phyloP scores from a whole-genome alignment of 345 rosid species.

The Gossypium rotundifolium region DNA sequence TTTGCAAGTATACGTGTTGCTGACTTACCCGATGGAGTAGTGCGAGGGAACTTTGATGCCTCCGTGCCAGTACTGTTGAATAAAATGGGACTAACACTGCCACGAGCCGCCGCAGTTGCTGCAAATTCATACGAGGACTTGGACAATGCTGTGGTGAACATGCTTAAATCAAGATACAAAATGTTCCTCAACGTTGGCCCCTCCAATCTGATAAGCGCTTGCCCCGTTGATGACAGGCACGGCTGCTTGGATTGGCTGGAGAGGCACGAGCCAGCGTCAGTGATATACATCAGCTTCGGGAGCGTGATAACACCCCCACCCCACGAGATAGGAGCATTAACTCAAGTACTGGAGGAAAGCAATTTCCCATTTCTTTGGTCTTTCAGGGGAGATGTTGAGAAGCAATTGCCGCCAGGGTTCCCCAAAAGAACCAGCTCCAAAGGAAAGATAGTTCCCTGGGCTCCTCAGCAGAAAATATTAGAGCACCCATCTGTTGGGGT shows the following conservation, averaged over 20 bases:
- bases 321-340: slow-evolving; percentile 38
- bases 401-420: slow-evolving; percentile 30
- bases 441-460: slow-evolving; percentile 51
- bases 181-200: slow-evolving; percentile 43
- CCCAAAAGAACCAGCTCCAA: slow-evolving; percentile 19
- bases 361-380: slow-evolving; percentile 60
- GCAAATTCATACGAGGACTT: slow-evolving; percentile 26
- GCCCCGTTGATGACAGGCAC: slow-evolving; percentile 16
- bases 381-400: slow-evolving; percentile 22
- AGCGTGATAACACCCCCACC: slow-evolving; percentile 36
- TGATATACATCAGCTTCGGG: slow-evolving; percentile 61
- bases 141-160: neutral
- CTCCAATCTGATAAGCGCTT: slow-evolving; percentile 14
- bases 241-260: slow-evolving; percentile 54
- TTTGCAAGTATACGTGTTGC: slow-evolving; percentile 18
- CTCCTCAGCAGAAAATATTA: slow-evolving; percentile 47
- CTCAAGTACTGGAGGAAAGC: slow-evolving; percentile 34
- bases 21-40: slow-evolving; percentile 34
- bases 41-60: neutral
- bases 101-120: slow-evolving; percentile 32
- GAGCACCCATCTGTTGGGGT: slow-evolving; percentile 43
- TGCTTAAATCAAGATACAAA: slow-evolving; percentile 25
- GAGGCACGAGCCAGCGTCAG: slow-evolving; percentile 34
- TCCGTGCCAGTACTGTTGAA: slow-evolving; percentile 23
- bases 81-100: slow-evolving; percentile 32